Conservation (phyloP, 2,329 filamentous ascomycete species). For the Aspergillus phoenicis region DNA sequence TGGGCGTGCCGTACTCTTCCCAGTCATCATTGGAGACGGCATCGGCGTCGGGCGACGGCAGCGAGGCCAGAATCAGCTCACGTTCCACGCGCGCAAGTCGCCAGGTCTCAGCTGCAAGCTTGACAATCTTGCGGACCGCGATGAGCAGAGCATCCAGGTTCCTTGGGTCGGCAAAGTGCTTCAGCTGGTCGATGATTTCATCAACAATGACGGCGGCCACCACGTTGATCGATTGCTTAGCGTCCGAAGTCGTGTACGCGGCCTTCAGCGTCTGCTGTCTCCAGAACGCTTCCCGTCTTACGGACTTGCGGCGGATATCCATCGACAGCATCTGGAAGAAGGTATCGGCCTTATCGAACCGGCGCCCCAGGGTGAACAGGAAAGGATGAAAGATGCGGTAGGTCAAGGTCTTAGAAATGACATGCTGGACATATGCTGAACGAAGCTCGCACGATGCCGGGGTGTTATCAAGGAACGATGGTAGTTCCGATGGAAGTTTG, state of each 20-base stretch:
- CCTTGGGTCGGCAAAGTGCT: constrained; percentile 55
- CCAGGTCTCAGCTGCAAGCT: constrained; percentile 62
- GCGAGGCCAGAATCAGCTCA: constrained; percentile 56
- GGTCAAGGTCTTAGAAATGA: constrained; percentile 59
- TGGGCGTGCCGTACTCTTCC: constrained; percentile 37
- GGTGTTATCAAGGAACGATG: constrained; percentile 58
- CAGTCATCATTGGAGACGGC: constrained; percentile 40
- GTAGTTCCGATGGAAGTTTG: constrained; percentile 56
- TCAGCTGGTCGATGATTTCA: constrained; percentile 58
- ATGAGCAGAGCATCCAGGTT: constrained; percentile 55
- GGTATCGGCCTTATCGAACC: constrained; percentile 59
- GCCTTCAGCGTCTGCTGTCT: constrained; percentile 60
- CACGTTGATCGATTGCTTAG: constrained; percentile 59
- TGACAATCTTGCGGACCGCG: constrained; percentile 58
- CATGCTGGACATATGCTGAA: constrained; percentile 57
- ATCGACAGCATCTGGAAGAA: constrained; percentile 58
- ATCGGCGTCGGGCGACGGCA: constrained; percentile 47
- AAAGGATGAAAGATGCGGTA: constrained; percentile 61
- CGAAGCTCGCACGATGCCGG: constrained; percentile 55
- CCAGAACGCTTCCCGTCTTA: constrained; percentile 60
- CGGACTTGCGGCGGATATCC: constrained; percentile 59
- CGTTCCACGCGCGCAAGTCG: constrained; percentile 60
- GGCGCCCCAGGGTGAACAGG: constrained; percentile 57
- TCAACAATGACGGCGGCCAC: constrained; percentile 59
- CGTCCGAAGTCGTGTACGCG: constrained; percentile 59